Evolutionary conservation across 176 grass and related monocot genomes (phyloP), one percentile per base, ranked within the genome.

Genomic region (Echinochloa phyllopogon): DNA sequence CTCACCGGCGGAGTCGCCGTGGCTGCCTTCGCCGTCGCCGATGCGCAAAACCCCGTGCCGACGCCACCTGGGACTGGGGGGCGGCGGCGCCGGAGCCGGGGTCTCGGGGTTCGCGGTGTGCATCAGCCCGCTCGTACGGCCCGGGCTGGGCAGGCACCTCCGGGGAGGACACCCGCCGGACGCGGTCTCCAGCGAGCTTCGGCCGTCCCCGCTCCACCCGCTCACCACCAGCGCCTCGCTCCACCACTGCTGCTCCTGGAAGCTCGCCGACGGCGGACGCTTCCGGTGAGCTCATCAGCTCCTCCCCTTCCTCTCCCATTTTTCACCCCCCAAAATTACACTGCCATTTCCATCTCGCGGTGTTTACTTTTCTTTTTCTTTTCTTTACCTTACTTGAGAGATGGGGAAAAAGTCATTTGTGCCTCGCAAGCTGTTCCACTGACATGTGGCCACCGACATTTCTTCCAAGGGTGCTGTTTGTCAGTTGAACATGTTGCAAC

Each of bases 41-140:
- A 68, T 92, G 85, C 87, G 86, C 57, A 88, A 76, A 17, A 74
- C 75, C 7, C 84, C 80, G 18, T 50, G 86, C 75, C 81, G 77
- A 2, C 83, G 73, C 74, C 62, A 33, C 20, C 37, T 56, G 7
- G 65, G 69, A 18, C 48, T 55, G 3, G 66, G 70, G 21, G 45
- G 76, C 29, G 44, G 29, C 40, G 75, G 16, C 21, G 56, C 37
- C 50, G 80, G 15, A 12, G 72, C 78, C 43, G 88, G 75, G 18
- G 68, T 90, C 6, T 93, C 94, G 4, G 91, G 94, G 10, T 94
- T 94, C 84, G 65, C 86, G 8, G 84, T 94, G 59, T 97, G 88
- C 86, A 81, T 94, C 72, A 97, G 92, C 75, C 95, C 92, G 45
- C 95, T 94, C 13, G 86, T 93, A 13, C 62, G 95, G 16, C 90